Base-by-base conservation (phyloP, 208 protist species). In the Trypanosoma brucei region DNA sequence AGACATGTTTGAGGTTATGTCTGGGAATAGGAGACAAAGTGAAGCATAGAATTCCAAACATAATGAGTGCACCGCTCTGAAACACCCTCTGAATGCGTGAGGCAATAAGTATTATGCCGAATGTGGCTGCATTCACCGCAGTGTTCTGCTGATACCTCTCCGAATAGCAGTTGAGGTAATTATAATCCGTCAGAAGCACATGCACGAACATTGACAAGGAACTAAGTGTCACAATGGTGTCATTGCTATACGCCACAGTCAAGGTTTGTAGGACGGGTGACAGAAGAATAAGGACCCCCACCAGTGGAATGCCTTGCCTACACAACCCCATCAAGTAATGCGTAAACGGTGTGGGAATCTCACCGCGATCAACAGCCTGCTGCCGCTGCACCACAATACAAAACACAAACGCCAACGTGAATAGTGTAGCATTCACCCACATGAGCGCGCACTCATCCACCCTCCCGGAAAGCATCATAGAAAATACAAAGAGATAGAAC, bases 171-270 rank as follows among this genome's bases (percentile, higher is more conserved):
- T 91, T 92, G 30, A 93, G 64, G 63, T 93, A 96, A 62, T 78
- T 86, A 72, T 96, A 96, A 70, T 96, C 88, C 0, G 83, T 80
- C 55, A 82, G 49, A 13, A 92, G 60, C 50, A 94, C 70, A 61
- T 94, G 78, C 40, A 96, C 38, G 36, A 68, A 85, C 83, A 94
- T 89, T 40, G 81, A 77, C 59, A 91, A 70, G 37, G 92, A 78
- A 62, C 79, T 88, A 38, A 94, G 73, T 31, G 88, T 77, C 8
- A 91, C 79, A 70, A 96, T 93, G n/a, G 91, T 96, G 66, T 96
- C 91, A 59, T 94, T 74, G 56, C 78, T 88, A 72, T 89, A 96
- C 38, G 83, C 81, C 6, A 86, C 78, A 5, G 88, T 94, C 54
- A 96, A 71, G 4, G 86, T 96, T 50, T 82, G 79, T 44, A 96